Evolutionary conservation across 208 protist species (phyloP).

Genomic region (Trypanosoma congolense): DNA sequence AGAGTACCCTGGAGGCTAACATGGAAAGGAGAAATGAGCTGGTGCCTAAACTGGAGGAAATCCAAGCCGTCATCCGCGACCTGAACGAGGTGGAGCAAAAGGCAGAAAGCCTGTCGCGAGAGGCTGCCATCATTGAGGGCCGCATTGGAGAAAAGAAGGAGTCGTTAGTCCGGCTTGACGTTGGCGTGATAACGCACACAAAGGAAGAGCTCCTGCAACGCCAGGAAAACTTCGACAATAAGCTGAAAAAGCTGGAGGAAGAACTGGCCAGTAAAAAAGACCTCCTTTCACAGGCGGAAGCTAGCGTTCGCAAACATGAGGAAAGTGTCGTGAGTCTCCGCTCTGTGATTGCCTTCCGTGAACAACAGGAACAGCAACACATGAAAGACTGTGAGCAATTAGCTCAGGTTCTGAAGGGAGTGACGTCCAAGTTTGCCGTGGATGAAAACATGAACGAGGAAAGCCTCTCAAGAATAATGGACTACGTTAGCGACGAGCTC

Average conservation of each 20-base stretch:
- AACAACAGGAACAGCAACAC: slow-evolving; percentile 49
- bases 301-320: slow-evolving; percentile 23
- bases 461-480: slow-evolving; percentile 24
- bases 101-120: slow-evolving; percentile 46
- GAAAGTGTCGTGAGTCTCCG: slow-evolving; percentile 34
- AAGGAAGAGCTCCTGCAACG: slow-evolving; percentile 52
- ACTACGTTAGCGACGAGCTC: slow-evolving; percentile 24
- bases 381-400: slow-evolving; percentile 31
- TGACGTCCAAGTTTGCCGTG: slow-evolving; percentile 31
- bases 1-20: slow-evolving; percentile 40
- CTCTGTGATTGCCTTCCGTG: slow-evolving; percentile 37
- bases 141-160: slow-evolving; percentile 63
- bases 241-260: slow-evolving; percentile 30
- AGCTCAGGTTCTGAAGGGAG: slow-evolving; percentile 19
- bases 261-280: slow-evolving; percentile 22
- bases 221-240: slow-evolving; percentile 28
- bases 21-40: slow-evolving; percentile 33
- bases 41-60: slow-evolving; percentile 54
- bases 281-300: slow-evolving; percentile 25
- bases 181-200: slow-evolving; percentile 26
- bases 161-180: slow-evolving; percentile 19
- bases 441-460: slow-evolving; percentile 44
- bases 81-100: slow-evolving; percentile 47
- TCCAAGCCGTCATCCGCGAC: slow-evolving; percentile 38
- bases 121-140: slow-evolving; percentile 55